phyloP scores from a whole-genome alignment of 179 eudicot species.

The Drosera spatulata region DNA sequence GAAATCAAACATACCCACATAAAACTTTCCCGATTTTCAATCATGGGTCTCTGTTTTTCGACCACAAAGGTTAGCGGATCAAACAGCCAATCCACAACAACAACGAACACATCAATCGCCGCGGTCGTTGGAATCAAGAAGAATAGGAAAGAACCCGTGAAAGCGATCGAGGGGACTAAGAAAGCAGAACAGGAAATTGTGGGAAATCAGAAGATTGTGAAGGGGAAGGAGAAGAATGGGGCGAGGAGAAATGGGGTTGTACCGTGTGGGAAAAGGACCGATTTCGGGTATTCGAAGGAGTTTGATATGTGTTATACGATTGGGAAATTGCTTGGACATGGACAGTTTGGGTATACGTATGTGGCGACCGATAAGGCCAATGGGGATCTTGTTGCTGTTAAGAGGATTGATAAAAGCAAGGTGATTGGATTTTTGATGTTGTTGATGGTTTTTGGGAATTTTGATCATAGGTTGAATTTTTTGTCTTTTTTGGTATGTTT shows the following conservation, averaged over 20 bases:
- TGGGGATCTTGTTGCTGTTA: slow-evolving; percentile 91
- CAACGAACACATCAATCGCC: slow-evolving; percentile 11
- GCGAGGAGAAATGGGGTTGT: slow-evolving; percentile 28
- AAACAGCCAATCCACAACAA: slow-evolving; percentile 39
- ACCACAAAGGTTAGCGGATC: slow-evolving; percentile 60
- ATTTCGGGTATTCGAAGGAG: slow-evolving; percentile 84
- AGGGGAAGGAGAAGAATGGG: slow-evolving; percentile 12
- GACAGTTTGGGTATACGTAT: slow-evolving; percentile 96
- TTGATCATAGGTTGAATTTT: neutral
- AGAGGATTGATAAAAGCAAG: slow-evolving; percentile 90
- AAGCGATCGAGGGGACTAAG: slow-evolving; percentile 5
- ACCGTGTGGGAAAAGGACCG: slow-evolving; percentile 75
- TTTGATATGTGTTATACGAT: slow-evolving; percentile 52
- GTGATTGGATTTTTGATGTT: slow-evolving; percentile 12
- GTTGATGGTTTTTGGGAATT: neutral
- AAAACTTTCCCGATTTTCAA: neutral
- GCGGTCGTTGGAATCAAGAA: slow-evolving; percentile 10
- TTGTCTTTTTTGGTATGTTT: neutral
- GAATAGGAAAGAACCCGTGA: slow-evolving; percentile 17
- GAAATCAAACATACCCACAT: no score
- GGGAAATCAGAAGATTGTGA: slow-evolving; percentile 8
- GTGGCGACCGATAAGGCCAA: slow-evolving; percentile 64
- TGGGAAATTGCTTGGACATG: slow-evolving; percentile 95
- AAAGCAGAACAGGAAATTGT: slow-evolving; percentile 15
- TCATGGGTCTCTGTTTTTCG: slow-evolving; percentile 81